Conservation (phyloP, 345 rosid species). For the Streptanthus diversifolius region DNA sequence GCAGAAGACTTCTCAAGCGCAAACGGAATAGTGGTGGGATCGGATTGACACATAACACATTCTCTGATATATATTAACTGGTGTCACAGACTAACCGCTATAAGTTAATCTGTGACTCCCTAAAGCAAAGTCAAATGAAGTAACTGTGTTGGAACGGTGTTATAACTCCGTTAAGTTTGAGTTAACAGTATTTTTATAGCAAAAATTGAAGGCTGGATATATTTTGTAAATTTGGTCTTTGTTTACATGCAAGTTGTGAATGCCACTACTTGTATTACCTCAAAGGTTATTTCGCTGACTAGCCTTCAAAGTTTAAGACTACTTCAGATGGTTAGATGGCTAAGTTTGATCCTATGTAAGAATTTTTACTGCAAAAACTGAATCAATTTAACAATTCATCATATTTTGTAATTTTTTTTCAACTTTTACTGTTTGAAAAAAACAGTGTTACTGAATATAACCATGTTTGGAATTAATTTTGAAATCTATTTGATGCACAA, state of each 20-base stretch:
- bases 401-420: neutral
- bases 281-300: neutral
- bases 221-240: neutral
- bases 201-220: no score
- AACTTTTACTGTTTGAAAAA: neutral
- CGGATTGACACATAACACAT: slow-evolving; percentile 36
- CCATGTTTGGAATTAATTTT: neutral
- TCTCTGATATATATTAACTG: neutral
- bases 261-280: neutral
- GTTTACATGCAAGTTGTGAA: neutral
- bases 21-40: slow-evolving; percentile 60
- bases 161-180: neutral
- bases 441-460: neutral
- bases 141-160: neutral
- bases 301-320: neutral
- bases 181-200: no score
- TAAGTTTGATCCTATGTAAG: neutral
- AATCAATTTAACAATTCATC: neutral
- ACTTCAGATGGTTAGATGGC: neutral
- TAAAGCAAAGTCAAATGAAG: no score
- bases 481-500: neutral
- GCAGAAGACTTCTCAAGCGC: slow-evolving; percentile 61
- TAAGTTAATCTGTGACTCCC: no score
- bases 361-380: neutral
- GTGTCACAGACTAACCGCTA: no score